Percentiles rank a stretch among this genome's conserved stretches.
phyloP scores from a whole-genome alignment of 75 land plant genomes.

The Chamaecyparis obtusa region DNA sequence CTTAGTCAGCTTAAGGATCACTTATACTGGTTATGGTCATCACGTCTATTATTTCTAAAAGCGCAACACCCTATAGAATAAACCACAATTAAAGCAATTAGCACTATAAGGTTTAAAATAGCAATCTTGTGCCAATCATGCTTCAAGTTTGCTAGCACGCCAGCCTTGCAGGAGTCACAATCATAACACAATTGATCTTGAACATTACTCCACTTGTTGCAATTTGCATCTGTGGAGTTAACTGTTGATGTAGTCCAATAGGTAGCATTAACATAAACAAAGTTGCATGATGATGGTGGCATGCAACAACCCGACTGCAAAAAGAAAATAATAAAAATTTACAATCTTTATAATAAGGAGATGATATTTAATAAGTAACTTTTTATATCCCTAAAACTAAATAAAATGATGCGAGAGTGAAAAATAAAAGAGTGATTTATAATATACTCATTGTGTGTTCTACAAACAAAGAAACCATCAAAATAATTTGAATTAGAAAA shows the following conservation, averaged over 20 bases:
- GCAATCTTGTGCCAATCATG: slow-evolving; percentile 32
- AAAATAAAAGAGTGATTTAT: too few species aligned
- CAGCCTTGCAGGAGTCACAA: slow-evolving; percentile 38
- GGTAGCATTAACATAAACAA: slow-evolving; percentile 22
- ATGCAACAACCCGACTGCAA: slow-evolving; percentile 96
- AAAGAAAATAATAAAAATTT: not conserved
- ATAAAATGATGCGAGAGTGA: too few species aligned
- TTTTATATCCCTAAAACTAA: not conserved
- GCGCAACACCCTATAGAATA: slow-evolving; percentile 41
- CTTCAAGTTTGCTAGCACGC: slow-evolving; percentile 45
- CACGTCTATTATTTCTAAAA: slow-evolving; percentile 5
- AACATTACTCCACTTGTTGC: slow-evolving; percentile 30
- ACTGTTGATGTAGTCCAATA: not conserved
- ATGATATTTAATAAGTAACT: not conserved
- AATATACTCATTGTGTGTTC: too few species aligned
- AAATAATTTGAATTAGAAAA: too few species aligned
- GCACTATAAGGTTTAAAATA: slow-evolving; percentile 24
- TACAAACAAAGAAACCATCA: too few species aligned
- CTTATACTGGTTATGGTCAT: not conserved
- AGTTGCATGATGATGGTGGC: slow-evolving; percentile 69
- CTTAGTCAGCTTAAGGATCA: not conserved
- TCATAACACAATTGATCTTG: slow-evolving; percentile 23
- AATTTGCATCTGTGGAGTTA: slow-evolving; percentile 15
- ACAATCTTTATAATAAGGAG: not conserved
- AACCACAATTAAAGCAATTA: slow-evolving; percentile 29